phyloP scores from a whole-genome alignment of 1,284 basidiomycete species.

The Athelia sp. region DNA sequence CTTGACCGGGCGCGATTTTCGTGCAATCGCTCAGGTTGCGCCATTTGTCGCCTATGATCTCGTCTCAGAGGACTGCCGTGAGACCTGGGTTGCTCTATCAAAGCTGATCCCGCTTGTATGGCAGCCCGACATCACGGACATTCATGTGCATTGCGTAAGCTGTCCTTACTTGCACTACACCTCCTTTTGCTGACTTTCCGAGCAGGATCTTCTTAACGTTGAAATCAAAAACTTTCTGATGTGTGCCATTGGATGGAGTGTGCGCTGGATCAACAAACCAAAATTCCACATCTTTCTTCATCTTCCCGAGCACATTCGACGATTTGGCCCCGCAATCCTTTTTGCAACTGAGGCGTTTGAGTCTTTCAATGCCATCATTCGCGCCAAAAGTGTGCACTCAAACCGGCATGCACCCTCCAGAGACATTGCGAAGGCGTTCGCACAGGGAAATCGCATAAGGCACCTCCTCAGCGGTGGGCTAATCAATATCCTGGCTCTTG shows the following conservation, averaged over 20 bases:
- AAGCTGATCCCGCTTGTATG: slow-evolving; percentile 7
- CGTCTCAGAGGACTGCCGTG: background rate
- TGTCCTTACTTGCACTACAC: background rate
- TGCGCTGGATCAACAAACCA: slow-evolving; percentile 16
- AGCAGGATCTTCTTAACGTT: background rate
- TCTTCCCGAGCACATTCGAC: slow-evolving; percentile 7
- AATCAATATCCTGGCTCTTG: no score
- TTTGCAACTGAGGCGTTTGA: slow-evolving; percentile 14
- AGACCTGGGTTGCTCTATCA: slow-evolving; percentile 11
- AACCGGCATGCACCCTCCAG: no score
- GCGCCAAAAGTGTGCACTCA: slow-evolving; percentile 9
- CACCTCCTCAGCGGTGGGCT: no score
- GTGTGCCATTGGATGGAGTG: slow-evolving; percentile 3
- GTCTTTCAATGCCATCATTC: slow-evolving; percentile 13
- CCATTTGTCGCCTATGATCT: slow-evolving; percentile 10
- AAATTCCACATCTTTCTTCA: slow-evolving; percentile 17
- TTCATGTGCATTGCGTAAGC: slow-evolving; percentile 5
- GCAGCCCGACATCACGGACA: slow-evolving; percentile 11
- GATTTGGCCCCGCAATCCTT: slow-evolving; percentile 10
- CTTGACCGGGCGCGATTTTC: slow-evolving; percentile 13
- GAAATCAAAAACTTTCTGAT: slow-evolving; percentile 8
- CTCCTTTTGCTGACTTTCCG: background rate
- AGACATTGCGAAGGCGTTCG: no score
- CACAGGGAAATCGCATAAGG: no score
- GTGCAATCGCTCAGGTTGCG: slow-evolving; percentile 8